These are phyloP conservation scores for Penicillium sp. DNA, from an alignment of 2,329 filamentous ascomycete genomes.

Conservation along the genomic window DNA sequence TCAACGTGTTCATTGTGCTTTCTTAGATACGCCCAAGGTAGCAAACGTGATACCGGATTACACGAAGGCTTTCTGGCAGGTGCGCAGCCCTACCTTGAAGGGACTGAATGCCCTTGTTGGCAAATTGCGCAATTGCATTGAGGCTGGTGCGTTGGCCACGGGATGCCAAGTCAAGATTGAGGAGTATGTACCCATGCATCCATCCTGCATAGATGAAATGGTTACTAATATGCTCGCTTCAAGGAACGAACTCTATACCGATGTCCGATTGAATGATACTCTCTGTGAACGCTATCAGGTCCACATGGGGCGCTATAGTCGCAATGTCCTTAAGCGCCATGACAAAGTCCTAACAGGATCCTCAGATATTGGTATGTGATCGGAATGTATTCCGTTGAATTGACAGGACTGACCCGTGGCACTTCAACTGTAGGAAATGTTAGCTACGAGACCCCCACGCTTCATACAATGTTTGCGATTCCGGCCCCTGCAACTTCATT, in stretches of 20 bases:
- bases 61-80: conserved; percentile 40
- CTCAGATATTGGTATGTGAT: conserved; percentile 39
- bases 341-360: conserved; percentile 37
- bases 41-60: conserved; percentile 51
- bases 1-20: conserved; percentile 47
- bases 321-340: conserved; percentile 31
- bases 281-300: conserved; percentile 40
- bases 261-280: conserved; percentile 40
- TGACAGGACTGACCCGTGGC: neutral
- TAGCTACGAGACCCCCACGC: conserved; percentile 40
- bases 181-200: conserved; percentile 19
- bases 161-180: conserved; percentile 28
- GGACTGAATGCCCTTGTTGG: conserved; percentile 30
- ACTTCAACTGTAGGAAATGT: conserved; percentile 38
- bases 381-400: no score
- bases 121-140: conserved; percentile 29
- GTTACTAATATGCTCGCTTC: neutral
- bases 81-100: conserved; percentile 39
- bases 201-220: neutral
- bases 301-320: conserved; percentile 38
- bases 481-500: conserved; percentile 29
- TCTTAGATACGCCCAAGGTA: conserved; percentile 46
- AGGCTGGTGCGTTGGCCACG: conserved; percentile 31
- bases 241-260: conserved; percentile 34
- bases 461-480: conserved; percentile 45